These are phyloP conservation scores for Allomyces macrogynus DNA, from an alignment of 192 early-diverging fungal genomes.

Conservation along the genomic window DNA sequence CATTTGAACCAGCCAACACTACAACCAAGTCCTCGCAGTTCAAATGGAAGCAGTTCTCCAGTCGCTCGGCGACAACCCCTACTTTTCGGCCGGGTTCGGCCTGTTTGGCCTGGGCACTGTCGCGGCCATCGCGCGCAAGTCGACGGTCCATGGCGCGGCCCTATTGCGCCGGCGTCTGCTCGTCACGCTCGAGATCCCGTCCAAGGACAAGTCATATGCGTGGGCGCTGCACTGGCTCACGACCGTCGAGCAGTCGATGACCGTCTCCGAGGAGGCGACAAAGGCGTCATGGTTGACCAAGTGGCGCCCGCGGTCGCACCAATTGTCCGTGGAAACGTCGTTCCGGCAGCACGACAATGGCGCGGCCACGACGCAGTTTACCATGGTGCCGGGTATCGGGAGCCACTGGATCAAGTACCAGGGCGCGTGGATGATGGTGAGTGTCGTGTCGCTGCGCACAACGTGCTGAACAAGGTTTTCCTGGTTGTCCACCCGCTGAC, in stretches of 20 bases:
- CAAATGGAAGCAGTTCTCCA: neutral
- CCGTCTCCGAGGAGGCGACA: slow-evolving; percentile 37
- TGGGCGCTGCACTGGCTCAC: slow-evolving; percentile 78
- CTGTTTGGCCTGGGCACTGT: slow-evolving; percentile 72
- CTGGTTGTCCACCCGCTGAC: slow-evolving; percentile 1
- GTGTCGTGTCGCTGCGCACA: neutral
- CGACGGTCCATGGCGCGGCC: slow-evolving; percentile 40
- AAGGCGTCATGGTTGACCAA: slow-evolving; percentile 8
- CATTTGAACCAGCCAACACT: too few relatives aligned
- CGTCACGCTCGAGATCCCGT: slow-evolving; percentile 81
- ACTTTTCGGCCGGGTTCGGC: slow-evolving; percentile 86
- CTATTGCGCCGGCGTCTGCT: slow-evolving; percentile 56
- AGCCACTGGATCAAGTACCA: slow-evolving; percentile 65
- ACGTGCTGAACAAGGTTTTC: neutral
- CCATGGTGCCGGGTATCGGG: slow-evolving; percentile 80
- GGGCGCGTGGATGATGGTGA: slow-evolving; percentile 56
- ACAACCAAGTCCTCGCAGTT: too few relatives aligned
- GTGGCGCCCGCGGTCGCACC: slow-evolving; percentile 27
- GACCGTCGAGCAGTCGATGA: neutral
- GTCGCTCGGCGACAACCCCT: slow-evolving; percentile 50
- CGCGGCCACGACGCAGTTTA: slow-evolving; percentile 57
- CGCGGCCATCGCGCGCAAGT: slow-evolving; percentile 54
- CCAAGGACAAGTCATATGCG: slow-evolving; percentile 75
- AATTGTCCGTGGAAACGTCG: slow-evolving; percentile 69
- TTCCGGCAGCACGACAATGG: slow-evolving; percentile 83